Conservation (phyloP, 305 asterid species). For the Solanum hybrid region DNA sequence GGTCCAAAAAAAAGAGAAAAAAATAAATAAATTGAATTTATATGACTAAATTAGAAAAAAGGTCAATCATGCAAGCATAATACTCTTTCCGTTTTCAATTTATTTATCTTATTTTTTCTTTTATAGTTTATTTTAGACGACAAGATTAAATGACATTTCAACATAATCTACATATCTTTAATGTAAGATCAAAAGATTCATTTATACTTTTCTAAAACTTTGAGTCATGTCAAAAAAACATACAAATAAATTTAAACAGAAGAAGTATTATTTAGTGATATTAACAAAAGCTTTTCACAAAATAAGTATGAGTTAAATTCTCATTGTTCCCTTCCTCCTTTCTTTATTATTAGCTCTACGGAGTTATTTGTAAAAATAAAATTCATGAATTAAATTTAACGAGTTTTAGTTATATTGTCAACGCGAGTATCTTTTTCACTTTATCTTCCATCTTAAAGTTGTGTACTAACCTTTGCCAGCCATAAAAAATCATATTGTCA, state of each 20-base stretch:
- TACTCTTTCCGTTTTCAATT: background rate
- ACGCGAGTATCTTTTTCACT: background rate
- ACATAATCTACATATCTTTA: background rate
- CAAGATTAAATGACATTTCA: background rate
- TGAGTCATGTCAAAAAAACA: background rate
- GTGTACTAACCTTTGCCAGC: background rate
- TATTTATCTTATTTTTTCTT: background rate
- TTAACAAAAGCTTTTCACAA: background rate
- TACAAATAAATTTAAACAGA: background rate
- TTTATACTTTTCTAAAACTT: background rate
- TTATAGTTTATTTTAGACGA: background rate
- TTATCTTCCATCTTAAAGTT: background rate
- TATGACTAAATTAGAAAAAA: background rate
- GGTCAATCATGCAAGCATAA: background rate
- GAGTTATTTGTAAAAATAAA: background rate
- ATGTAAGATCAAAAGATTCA: accelerated
- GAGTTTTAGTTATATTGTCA: background rate
- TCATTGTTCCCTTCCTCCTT: background rate
- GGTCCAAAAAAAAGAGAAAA: no score
- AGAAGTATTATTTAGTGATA: background rate
- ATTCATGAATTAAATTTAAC: background rate
- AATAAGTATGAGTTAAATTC: background rate
- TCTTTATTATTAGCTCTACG: background rate
- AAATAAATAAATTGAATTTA: background rate
- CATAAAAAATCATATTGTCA: background rate